Evolutionary conservation across 2,329 filamentous ascomycete genomes (phyloP), one percentile per base, ranked within the genome.

Genomic region (Cadophora luteo-olivacea): DNA sequence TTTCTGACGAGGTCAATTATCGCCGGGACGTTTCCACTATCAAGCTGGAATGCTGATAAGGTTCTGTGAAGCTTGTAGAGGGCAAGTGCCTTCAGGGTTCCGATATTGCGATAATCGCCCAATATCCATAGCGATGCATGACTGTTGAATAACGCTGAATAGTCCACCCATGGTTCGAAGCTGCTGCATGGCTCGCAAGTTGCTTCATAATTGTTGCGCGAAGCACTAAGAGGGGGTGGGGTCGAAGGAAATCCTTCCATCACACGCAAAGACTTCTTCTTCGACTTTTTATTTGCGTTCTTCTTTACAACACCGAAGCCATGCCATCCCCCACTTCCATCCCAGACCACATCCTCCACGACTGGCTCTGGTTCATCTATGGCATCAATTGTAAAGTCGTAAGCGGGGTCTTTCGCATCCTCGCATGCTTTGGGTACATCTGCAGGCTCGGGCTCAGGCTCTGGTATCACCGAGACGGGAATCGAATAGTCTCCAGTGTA

Each of bases 401-500:
- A n/a, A n/a, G n/a, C n/a, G n/a, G n/a, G n/a, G n/a, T n/a, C n/a
- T n/a, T n/a, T n/a, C n/a, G n/a, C n/a, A n/a, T n/a, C n/a, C n/a
- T n/a, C n/a, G n/a, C n/a, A n/a, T n/a, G n/a, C n/a, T n/a, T n/a
- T n/a, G n/a, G n/a, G n/a, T n/a, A n/a, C n/a, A n/a, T n/a, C n/a
- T n/a, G n/a, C n/a, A 36, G 33, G 33, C 29, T 61, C 64, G 33
- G 64, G 45, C 19, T 9, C 36, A 12, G 25, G 36, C 16, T 33
- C 61, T 3, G 19, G 12, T n/a, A 22, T 38, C 38, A 38, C 60
- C 41, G 57, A 49, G 51, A 68, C 60, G 3, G 72, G 69, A 14
- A 74, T 62, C 5, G 68, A 65, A 48, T 75, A 75, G 49, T 75
- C 72, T 5, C 70, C 70, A 6, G 67, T 73, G 64, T 74, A 74